Conservation (phyloP, 2,329 filamentous ascomycete species). For the Pezicula rhizophila region DNA sequence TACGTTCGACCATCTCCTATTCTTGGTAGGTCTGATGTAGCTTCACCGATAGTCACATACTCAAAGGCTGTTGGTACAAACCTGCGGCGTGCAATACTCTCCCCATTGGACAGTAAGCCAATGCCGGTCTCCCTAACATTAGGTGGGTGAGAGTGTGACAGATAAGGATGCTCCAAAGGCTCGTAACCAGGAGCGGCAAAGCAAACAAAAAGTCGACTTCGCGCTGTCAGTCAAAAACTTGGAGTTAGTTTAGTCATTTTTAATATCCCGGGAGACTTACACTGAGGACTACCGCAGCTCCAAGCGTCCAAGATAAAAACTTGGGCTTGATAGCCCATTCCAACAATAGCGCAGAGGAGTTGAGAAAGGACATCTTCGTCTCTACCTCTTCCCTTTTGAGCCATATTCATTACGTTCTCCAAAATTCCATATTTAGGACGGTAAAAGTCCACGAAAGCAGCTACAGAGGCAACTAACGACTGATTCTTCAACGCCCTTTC, state of each 20-base stretch:
- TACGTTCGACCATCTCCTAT: constrained; percentile 56
- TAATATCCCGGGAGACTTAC: no score
- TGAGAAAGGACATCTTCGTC: constrained; percentile 66
- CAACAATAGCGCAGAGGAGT: constrained; percentile 65
- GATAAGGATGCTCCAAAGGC: constrained; percentile 48
- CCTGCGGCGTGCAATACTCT: constrained; percentile 50
- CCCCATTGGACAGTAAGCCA: constrained; percentile 53
- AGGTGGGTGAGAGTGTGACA: constrained; percentile 57
- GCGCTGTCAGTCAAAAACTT: constrained; percentile 22
- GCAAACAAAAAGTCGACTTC: constrained; percentile 63
- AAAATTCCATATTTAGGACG: constrained; percentile 68
- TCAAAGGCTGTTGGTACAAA: constrained; percentile 52
- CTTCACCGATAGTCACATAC: constrained; percentile 47
- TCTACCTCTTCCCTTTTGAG: constrained; percentile 34
- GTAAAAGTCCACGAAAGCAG: constrained; percentile 68
- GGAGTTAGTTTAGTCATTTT: no score
- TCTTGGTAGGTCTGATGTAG: constrained; percentile 52
- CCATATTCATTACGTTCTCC: constrained; percentile 70
- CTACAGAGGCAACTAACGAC: constrained; percentile 71
- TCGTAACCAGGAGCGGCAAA: constrained; percentile 61
- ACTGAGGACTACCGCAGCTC: constrained; percentile 60
- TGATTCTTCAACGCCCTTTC: constrained; percentile 59
- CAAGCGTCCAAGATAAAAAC: constrained; percentile 65
- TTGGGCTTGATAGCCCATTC: constrained; percentile 70
- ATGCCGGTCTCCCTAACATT: constrained; percentile 33